phyloP scores from a whole-genome alignment of 257 asterid genomes.

The Gentiana dahurica region DNA sequence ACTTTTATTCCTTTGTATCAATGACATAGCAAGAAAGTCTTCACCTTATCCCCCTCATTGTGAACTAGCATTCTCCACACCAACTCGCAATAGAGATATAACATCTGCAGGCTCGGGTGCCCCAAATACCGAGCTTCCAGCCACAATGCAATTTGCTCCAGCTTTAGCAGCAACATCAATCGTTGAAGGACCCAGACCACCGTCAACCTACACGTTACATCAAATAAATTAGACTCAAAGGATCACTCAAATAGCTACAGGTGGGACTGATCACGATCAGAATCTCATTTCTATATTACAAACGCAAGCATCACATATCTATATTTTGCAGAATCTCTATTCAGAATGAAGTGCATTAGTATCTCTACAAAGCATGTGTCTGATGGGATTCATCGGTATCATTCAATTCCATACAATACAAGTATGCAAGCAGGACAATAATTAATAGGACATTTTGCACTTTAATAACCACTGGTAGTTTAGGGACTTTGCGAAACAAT shows the following conservation, averaged over 20 bases:
- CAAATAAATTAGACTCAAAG: neutral
- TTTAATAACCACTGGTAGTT: neutral
- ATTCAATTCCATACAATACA: too few relatives aligned
- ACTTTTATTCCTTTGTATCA: too few relatives aligned
- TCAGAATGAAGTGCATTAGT: too few relatives aligned
- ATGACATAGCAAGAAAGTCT: too few relatives aligned
- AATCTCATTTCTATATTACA: too few relatives aligned
- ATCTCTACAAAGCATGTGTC: too few relatives aligned
- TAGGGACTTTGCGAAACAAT: neutral
- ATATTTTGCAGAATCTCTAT: too few relatives aligned
- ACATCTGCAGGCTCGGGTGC: conserved; percentile 77
- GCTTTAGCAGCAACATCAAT: conserved; percentile 65
- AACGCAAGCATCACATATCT: too few relatives aligned
- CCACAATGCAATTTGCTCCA: conserved; percentile 90
- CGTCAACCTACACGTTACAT: conserved; percentile 55
- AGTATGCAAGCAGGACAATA: neutral
- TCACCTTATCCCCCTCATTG: neutral
- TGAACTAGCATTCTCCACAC: conserved; percentile 28
- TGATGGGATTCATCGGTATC: too few relatives aligned
- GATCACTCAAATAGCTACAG: too few relatives aligned
- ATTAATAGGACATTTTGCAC: neutral
- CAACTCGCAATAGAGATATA: conserved; percentile 49
- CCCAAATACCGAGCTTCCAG: conserved; percentile 88
- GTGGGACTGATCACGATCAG: too few relatives aligned
- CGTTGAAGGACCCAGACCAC: conserved; percentile 90